Conservation (phyloP, 1,284 basidiomycete species). For the Ceratobasidium sp. region DNA sequence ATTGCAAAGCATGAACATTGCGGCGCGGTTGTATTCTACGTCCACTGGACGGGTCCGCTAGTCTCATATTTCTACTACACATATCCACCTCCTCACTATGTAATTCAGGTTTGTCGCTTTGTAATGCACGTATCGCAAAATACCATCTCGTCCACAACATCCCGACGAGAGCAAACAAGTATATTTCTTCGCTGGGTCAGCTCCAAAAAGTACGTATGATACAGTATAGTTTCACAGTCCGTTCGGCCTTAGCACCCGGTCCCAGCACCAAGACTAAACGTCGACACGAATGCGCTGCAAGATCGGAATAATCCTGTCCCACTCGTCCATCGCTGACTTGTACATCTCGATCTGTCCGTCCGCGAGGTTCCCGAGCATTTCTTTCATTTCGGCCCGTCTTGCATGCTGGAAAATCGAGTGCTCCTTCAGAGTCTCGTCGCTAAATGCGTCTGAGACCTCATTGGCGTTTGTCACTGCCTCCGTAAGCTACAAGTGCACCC, state of each 20-base stretch:
- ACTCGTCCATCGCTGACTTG: slow-evolving; percentile 86
- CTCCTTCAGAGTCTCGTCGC: slow-evolving; percentile 91
- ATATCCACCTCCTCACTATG: too few relatives aligned
- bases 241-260: too few relatives aligned
- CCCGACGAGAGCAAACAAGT: too few relatives aligned
- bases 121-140: not conserved
- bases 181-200: not conserved
- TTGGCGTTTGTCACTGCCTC: slow-evolving; percentile 95
- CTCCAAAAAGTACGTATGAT: slow-evolving; percentile 8
- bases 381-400: slow-evolving; percentile 96
- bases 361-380: slow-evolving; percentile 86
- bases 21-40: slow-evolving; percentile 82
- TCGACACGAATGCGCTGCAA: slow-evolving; percentile 89
- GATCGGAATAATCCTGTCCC: slow-evolving; percentile 88
- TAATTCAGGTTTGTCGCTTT: slow-evolving; percentile 29
- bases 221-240: not conserved
- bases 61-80: not conserved
- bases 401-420: slow-evolving; percentile 89
- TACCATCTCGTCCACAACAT: not conserved
- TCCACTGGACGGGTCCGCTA: slow-evolving; percentile 70
- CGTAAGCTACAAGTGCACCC: slow-evolving; percentile 72
- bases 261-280: slow-evolving; percentile 58
- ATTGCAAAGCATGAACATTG: slow-evolving; percentile 92
- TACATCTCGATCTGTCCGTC: slow-evolving; percentile 97
- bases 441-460: slow-evolving; percentile 95